phyloP scores from a whole-genome alignment of 139 green algal genomes.

The Chlorella sp. region DNA sequence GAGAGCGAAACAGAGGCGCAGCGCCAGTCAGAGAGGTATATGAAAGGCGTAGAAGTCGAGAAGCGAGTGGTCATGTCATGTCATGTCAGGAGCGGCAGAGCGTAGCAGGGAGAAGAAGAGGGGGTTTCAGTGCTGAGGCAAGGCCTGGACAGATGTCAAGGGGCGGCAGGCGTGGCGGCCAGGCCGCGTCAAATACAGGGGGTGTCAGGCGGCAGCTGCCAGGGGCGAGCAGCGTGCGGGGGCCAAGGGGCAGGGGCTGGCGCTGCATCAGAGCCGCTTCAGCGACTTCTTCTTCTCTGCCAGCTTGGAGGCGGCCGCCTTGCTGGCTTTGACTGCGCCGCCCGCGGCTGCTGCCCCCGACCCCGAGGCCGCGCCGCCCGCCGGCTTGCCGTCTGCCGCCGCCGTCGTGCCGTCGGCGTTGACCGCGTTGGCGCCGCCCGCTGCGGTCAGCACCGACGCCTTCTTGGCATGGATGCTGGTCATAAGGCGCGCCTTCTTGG shows the following conservation, averaged over 20 bases:
- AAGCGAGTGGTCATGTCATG: neutral
- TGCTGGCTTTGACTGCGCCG: constrained; percentile 67
- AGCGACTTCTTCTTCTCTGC: constrained; percentile 80
- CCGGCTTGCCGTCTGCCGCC: constrained; percentile 29
- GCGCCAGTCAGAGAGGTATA: neutral
- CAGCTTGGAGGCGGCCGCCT: constrained; percentile 47
- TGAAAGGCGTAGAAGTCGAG: neutral
- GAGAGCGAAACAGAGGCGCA: too few species aligned
- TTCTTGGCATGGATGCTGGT: constrained; percentile 84
- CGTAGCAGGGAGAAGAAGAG: neutral
- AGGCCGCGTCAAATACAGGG: neutral
- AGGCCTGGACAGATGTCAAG: neutral
- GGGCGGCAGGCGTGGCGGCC: neutral
- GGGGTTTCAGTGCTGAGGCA: neutral
- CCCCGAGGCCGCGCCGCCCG: neutral
- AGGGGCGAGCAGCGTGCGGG: neutral
- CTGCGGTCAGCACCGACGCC: constrained; percentile 72
- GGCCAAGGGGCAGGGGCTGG: neutral
- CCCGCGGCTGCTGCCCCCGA: neutral
- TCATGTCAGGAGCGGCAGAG: too few species aligned
- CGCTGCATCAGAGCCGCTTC: constrained; percentile 70
- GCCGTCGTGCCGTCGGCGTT: constrained; percentile 50
- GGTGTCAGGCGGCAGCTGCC: neutral
- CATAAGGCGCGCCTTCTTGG: constrained; percentile 87
- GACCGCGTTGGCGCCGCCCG: constrained; percentile 76